phyloP scores from a whole-genome alignment of 140 eudicot species.

The Eryngium alpinum region DNA sequence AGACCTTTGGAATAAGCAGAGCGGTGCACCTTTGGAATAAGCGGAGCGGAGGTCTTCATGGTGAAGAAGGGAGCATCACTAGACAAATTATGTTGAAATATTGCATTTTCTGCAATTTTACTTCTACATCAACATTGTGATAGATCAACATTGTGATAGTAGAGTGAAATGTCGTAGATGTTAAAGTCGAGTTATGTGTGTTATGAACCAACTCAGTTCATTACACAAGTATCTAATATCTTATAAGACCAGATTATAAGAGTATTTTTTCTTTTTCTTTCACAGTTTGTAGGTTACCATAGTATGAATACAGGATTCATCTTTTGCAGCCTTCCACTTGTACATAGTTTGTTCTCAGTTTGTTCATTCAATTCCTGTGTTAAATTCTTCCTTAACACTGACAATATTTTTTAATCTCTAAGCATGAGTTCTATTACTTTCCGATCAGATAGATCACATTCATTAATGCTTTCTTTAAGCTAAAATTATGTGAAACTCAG shows the following conservation, averaged over 20 bases:
- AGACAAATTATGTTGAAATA: conserved; percentile 40
- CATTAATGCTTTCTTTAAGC: neutral
- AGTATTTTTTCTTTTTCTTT: conserved; percentile 6
- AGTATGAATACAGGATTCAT: neutral
- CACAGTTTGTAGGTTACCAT: neutral
- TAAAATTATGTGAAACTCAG: neutral
- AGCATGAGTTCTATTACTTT: neutral
- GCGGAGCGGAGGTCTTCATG: conserved; percentile 55
- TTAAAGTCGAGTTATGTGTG: conserved; percentile 10
- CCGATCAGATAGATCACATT: neutral
- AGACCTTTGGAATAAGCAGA: conserved; percentile 54
- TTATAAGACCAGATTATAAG: conserved; percentile 21
- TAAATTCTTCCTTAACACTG: neutral
- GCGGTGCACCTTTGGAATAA: conserved; percentile 93
- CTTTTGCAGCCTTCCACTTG: neutral
- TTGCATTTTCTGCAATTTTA: conserved; percentile 59
- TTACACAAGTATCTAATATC: conserved; percentile 23
- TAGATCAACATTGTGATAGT: conserved; percentile 22
- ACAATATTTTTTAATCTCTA: neutral
- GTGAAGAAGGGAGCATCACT: conserved; percentile 72
- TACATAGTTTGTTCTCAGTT: neutral
- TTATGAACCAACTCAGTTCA: conserved; percentile 48
- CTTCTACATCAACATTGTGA: conserved; percentile 22
- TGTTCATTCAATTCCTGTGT: neutral
- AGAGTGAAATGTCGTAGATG: conserved; percentile 14